Base-by-base conservation (phyloP, 2,329 filamentous ascomycete species). In the Ceratocystiopsis sp. region DNA sequence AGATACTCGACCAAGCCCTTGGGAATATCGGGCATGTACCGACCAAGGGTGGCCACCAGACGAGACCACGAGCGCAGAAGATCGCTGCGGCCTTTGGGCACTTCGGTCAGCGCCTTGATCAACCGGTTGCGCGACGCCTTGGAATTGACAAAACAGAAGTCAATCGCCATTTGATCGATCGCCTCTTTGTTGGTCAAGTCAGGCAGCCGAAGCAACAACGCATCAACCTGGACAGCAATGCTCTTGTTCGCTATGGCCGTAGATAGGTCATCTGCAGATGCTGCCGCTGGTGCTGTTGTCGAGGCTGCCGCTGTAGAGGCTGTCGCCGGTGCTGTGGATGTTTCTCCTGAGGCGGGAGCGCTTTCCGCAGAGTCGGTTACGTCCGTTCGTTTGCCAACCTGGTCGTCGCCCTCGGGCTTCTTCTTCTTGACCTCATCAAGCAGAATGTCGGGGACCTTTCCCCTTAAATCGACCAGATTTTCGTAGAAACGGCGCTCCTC, bases 401-500 rank as follows among this genome's bases (percentile, higher is more conserved):
- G 76, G 48, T 95, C 89, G 47, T 94, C 86, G 1, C 63, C 61
- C 42, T 95, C 87, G 4, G 66, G 41, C 57, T 93, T 95, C 64
- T 93, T 95, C 66, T 95, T 96, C 62, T 93, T 95, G 42, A 76
- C 77, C 52, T 96, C 91, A 55, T 98, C 91, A 1, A 98, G 73
- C 10, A 98, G 67, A 52, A 98, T 93, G 2, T 81, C 81, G 0
- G 91, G 93, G 3, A 98, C 91, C 53, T 94, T 93, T 52, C 93
- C 91, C 57, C 93, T 94, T 15, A 98, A 66, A 56, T 98, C 91
- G 13, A 93, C 82, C 12, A 98, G 62, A 50, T 95, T 96, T 65
- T 98, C 91, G 62, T 98, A 98, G 59, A 98, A 98, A 47, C 91
- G 83, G 46, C 91, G 78, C 61, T 98, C 89, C 43, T 98, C 91